phyloP scores from a whole-genome alignment of 345 rosid species.

The Citrus maxima region DNA sequence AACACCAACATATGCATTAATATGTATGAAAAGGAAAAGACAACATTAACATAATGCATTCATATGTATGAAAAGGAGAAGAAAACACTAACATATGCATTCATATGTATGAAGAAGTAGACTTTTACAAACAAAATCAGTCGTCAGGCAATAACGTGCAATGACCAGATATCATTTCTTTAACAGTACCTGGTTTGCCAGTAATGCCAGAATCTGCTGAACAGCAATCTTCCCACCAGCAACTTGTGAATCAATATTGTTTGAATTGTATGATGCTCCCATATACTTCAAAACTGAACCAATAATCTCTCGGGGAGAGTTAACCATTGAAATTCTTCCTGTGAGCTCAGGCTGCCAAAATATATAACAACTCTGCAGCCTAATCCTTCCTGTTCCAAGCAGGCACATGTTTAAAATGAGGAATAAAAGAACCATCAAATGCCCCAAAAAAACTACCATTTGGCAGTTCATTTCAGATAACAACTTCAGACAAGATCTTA shows the following conservation, averaged over 20 bases:
- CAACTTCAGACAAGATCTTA: neutral
- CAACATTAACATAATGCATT: no score
- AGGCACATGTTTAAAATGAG: no score
- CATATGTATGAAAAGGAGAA: no score
- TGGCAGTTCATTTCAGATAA: neutral
- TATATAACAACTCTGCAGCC: slow-evolving; percentile 2
- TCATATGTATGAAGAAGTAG: no score
- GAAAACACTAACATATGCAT: no score
- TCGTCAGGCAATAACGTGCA: neutral
- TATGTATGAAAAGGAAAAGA: no score
- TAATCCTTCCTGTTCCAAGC: no score
- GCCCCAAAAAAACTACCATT: neutral
- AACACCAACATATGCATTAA: no score
- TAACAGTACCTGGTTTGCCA: slow-evolving; percentile 64
- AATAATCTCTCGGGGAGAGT: slow-evolving; percentile 77
- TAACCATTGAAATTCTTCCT: slow-evolving; percentile 83
- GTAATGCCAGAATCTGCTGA: slow-evolving; percentile 50
- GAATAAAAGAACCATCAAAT: neutral
- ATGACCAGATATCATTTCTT: neutral
- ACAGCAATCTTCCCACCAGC: slow-evolving; percentile 70
- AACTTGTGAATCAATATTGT: slow-evolving; percentile 58
- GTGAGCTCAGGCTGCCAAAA: slow-evolving; percentile 73
- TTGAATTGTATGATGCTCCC: slow-evolving; percentile 86
- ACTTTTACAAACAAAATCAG: no score
- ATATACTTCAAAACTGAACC: slow-evolving; percentile 86